These are phyloP conservation scores for Nymphaea thermarum DNA, from an alignment of 164 flowering plant species.

Conservation along the genomic window DNA sequence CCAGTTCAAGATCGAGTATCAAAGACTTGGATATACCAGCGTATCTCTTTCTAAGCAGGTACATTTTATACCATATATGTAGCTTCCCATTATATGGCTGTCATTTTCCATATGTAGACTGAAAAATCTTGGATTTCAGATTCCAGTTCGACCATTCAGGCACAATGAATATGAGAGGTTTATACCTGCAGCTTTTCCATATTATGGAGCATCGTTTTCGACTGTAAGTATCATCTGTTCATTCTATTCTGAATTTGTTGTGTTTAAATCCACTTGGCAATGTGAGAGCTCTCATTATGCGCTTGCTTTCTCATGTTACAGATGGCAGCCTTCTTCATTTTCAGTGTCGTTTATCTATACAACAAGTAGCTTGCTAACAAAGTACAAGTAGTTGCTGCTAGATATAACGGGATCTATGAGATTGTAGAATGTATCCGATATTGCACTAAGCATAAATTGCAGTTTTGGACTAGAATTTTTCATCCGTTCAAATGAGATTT, in stretches of 20 bases:
- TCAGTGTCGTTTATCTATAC: constrained; percentile 56
- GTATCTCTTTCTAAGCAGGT: constrained; percentile 92
- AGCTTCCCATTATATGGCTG: background rate
- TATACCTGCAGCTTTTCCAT: constrained; percentile 82
- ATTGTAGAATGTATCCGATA: background rate
- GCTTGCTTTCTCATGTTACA: constrained; percentile 21
- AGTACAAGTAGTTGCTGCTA: background rate
- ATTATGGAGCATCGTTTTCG: constrained; percentile 84
- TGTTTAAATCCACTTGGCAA: background rate
- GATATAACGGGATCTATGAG: background rate
- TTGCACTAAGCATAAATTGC: background rate
- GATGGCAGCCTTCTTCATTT: constrained; percentile 88
- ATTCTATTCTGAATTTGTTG: background rate
- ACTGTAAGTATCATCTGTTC: constrained; percentile 38
- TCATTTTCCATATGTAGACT: background rate
- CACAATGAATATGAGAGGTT: constrained; percentile 98
- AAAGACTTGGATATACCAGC: constrained; percentile 81
- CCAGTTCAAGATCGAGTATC: constrained; percentile 96
- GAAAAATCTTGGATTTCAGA: constrained; percentile 33
- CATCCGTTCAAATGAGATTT: background rate
- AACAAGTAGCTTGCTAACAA: constrained; percentile 30
- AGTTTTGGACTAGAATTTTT: background rate
- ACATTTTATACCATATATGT: constrained; percentile 4
- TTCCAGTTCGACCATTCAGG: constrained; percentile 91
- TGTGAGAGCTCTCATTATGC: background rate